Base-by-base conservation (phyloP, 148 eudicot genomes). In the Tetragonia tetragonoides region DNA sequence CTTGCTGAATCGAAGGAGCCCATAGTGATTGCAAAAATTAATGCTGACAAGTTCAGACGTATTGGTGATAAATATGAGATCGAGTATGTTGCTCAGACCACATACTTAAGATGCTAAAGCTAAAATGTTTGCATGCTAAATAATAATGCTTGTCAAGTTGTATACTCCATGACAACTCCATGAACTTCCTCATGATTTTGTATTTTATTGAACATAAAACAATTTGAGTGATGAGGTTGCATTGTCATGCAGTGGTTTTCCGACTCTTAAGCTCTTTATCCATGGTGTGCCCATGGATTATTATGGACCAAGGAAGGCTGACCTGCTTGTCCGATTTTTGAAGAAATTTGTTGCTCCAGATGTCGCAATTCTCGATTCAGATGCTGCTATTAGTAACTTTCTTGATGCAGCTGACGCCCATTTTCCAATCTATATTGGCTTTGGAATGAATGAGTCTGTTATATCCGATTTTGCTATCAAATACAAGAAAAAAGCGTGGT, bases 401-500 rank as follows among this genome's bases (percentile, higher is more conserved):
- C 82, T 90, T 80, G 89, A 89, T 80, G 90, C 79, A 76, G 93
- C 90, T 65, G 99, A 91, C 46, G 76, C 87, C n/a, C 72, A 78
- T 82, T 96, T 96, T 84, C 99, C 99, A 47, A 83, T 91, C 77
- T 93, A 79, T 74, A 57, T 96, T 65, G 99, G 99, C 73, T 93
- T 96, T 85, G 99, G 97, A 75, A 75, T 96, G 85, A 78, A 93
- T 75, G 97, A 93, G 83, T 87, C 97, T 10, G 64, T 79, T 51
- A 88, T 96, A 75, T 89, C 86, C 54, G 62, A 87, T 60, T 78
- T 96, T 80, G 97, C 93, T 23, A 72, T 85, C 71, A 89, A 96
- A 83, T 86, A 90, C 87, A 96, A 96, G 93, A 91, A 85, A 79
- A 90, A 83, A 78, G 97, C 95, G 81, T 93, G 99, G 99, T 96